Base-by-base conservation (phyloP, 257 asterid species). In the Nicotiana attenuata region DNA sequence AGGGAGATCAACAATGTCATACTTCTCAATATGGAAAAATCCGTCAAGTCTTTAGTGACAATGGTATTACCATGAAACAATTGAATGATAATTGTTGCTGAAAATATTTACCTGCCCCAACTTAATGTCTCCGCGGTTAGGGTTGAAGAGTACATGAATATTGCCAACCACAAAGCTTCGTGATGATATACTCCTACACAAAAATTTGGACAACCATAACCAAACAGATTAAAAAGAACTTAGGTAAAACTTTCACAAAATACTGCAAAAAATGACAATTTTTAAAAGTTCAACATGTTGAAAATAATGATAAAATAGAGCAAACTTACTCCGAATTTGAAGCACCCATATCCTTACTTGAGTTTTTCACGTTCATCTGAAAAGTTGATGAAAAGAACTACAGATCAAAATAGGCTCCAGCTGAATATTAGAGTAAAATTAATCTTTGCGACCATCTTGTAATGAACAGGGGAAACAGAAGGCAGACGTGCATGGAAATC, bases 91-190 rank as follows among this genome's bases (percentile, higher is more conserved):
- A 5, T 47, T 14, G 61, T 47, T 22, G 78, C 59, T 73, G 80
- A 78, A 60, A 83, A 56, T 26, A 81, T 71, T 47, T 85, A 94
- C 98, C 98, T 94, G 99, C 47, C 98, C 98, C 86, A 95, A 88
- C 86, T 95, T 95, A 85, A 95, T 84, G 84, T 95, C 99, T 89
- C 99, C 99, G 67, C 97, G 97, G 31, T 89, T 90, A 22, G 98
- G 99, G 83, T 95, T 95, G 88, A 85, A 95, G 77, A 95, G 97
- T 64, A 89, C 94, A 81, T 95, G 99, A 83, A 86, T 90, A 85
- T 93, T 95, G 76, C 97, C 99, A 31, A 95, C 93, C 83, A 95
- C 64, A 83, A 95, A 82, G 77, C 87, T 83, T 73, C 82, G 88
- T 24, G 91, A 83, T 71, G 89, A 65, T 53, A 82, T 56, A 76